phyloP scores from a whole-genome alignment of 495 filamentous ascomycete species.

The Lichina pygmaea region DNA sequence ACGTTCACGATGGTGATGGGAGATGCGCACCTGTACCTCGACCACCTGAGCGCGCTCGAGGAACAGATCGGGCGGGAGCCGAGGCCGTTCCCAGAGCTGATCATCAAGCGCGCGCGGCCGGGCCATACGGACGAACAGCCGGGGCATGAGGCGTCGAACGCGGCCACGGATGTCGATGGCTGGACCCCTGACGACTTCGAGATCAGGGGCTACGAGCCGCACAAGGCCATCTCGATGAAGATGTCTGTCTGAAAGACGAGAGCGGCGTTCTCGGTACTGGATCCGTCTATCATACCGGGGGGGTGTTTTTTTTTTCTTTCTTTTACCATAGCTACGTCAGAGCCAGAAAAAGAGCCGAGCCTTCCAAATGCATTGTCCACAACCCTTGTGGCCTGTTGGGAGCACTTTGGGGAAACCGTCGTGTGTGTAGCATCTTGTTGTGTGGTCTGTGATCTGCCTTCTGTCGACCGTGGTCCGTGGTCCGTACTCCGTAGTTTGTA shows the following conservation, averaged over 20 bases:
- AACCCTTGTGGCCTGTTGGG: too few relatives aligned
- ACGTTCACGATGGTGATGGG: slow-evolving; percentile 83
- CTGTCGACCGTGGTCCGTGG: too few relatives aligned
- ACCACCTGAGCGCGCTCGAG: slow-evolving; percentile 70
- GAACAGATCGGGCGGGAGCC: slow-evolving; percentile 59
- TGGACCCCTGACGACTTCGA: slow-evolving; percentile 77
- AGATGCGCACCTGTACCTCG: slow-evolving; percentile 80
- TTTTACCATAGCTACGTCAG: too few relatives aligned
- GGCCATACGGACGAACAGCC: background rate
- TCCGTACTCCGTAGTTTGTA: too few relatives aligned
- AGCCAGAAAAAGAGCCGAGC: too few relatives aligned
- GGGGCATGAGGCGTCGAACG: background rate
- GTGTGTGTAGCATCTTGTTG: too few relatives aligned
- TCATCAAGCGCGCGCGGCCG: slow-evolving; percentile 22
- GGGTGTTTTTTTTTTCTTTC: too few relatives aligned
- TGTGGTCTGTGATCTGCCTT: too few relatives aligned
- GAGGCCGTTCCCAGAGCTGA: slow-evolving; percentile 51
- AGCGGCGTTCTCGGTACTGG: too few relatives aligned
- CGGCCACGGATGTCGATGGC: slow-evolving; percentile 29
- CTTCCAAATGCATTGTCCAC: too few relatives aligned
- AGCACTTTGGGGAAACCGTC: too few relatives aligned
- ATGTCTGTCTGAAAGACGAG: slow-evolving; percentile 53
- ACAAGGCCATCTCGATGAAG: slow-evolving; percentile 83
- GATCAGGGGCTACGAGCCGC: slow-evolving; percentile 69
- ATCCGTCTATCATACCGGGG: background rate